Base-by-base conservation (phyloP, 2,329 filamentous ascomycete genomes). In the Paracorniculantispora psalliotae region DNA sequence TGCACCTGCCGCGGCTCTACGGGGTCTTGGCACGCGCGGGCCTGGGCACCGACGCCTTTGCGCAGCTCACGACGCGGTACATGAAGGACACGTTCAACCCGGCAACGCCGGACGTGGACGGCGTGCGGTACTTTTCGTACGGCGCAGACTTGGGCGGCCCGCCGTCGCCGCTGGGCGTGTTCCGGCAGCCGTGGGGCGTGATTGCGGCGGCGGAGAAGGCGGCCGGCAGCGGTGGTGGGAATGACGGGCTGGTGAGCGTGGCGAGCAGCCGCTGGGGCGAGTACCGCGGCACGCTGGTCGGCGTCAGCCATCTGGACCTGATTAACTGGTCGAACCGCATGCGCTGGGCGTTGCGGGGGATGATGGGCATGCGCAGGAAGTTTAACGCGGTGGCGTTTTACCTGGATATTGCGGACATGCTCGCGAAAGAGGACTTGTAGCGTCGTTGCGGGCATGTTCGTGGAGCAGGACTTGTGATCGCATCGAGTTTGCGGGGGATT, bases 331-430 rank as follows among this genome's bases (percentile, higher is more conserved):
- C 81, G 35, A 88, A 88, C 62, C 73, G 81, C 61, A 62, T 87
- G 37, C 74, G 77, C 52, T 87, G 80, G 77, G 78, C 78, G 43
- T 66, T 83, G 44, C 72, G 87, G 51, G 66, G 77, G 59, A 75
- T 75, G 73, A 74, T 79, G 69, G 84, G 84, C 1, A 75, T 79
- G 61, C 74, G 77, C 64, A 77, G 76, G 59, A 85, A 80, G 17
- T 88, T 88, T 65, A 88, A 88, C 66, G 85, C 85, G 2, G 79
- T 88, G 59, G 85, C 85, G 0, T 87, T 88, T 65, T 88, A 88
- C 65, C 76, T 88, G 2, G 83, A 81, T 61, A 83, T 88, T 66
- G 81, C 80, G 12, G 82, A 90, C 66, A 90, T 89, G 87, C 73
- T 91, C 52, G 85, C 88, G 2, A 87, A 86, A 65, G 86, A 90